Evolutionary conservation across 257 asterid species (phyloP).

Genomic region (Plantago ovata): DNA sequence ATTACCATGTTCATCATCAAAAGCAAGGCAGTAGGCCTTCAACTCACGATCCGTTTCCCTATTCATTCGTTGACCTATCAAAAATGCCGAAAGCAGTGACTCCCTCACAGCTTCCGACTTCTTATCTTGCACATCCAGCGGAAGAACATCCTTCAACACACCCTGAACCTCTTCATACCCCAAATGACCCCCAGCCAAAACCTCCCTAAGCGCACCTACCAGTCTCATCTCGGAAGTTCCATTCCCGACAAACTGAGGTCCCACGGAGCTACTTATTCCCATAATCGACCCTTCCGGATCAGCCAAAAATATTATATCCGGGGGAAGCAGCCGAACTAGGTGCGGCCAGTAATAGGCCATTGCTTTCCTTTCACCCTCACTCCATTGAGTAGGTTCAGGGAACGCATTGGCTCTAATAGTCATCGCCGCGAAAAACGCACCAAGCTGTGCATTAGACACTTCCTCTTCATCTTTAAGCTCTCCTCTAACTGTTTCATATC

Average conservation of each 20-base stretch:
- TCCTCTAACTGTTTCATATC: slow-evolving; percentile 62
- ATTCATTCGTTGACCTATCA: slow-evolving; percentile 92
- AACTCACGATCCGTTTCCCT: slow-evolving; percentile 94
- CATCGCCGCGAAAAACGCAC: slow-evolving; percentile 94
- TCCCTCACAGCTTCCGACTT: slow-evolving; percentile 44
- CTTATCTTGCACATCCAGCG: slow-evolving; percentile 36
- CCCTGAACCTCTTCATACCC: slow-evolving; percentile 99
- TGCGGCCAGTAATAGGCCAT: slow-evolving; percentile 86
- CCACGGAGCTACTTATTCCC: slow-evolving; percentile 76
- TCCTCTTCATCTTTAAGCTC: slow-evolving; percentile 69
- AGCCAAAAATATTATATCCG: slow-evolving; percentile 72
- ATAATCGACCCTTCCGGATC: slow-evolving; percentile 91
- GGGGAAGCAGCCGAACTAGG: slow-evolving; percentile 65
- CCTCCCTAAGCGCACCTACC: slow-evolving; percentile 95
- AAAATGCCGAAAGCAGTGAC: slow-evolving; percentile 74
- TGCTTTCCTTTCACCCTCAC: slow-evolving; percentile 91
- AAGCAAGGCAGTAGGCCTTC: slow-evolving; percentile 92
- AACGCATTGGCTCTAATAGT: slow-evolving; percentile 86
- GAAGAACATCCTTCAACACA: slow-evolving; percentile 79
- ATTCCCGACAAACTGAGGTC: slow-evolving; percentile 73
- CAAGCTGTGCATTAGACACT: slow-evolving; percentile 86
- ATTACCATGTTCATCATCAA: slow-evolving; percentile 81
- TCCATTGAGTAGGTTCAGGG: slow-evolving; percentile 96
- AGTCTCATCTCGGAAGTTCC: slow-evolving; percentile 88
- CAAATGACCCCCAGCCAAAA: slow-evolving; percentile 91